Percentiles rank a stretch among this genome's conserved stretches.
Evolutionary conservation across 441 rosid genomes (phyloP).

Genomic region (Isatis lusitanica): DNA sequence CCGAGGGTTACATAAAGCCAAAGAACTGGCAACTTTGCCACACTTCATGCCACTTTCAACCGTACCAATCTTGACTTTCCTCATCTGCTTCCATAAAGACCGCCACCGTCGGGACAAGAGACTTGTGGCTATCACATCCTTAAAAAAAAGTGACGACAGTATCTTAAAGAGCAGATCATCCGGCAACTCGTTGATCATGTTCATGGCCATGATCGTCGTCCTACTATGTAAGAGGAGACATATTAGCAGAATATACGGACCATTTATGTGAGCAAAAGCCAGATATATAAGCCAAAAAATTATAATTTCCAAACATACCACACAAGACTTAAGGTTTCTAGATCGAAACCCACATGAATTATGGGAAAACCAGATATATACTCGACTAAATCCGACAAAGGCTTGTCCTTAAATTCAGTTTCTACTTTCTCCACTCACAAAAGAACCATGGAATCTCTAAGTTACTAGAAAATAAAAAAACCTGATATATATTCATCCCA

Average conservation of each 20-base stretch:
- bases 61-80: not conserved
- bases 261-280: not conserved
- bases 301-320: not conserved
- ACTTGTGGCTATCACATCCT: not conserved
- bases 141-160: not conserved
- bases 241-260: not conserved
- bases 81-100: slow-evolving; percentile 7
- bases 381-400: not conserved
- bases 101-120: not conserved
- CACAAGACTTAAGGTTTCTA: not conserved
- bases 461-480: not conserved
- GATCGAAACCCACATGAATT: not conserved
- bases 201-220: not conserved
- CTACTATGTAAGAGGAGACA: not conserved
- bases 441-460: not conserved
- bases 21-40: not conserved
- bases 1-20: not conserved
- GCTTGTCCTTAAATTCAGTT: not conserved
- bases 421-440: not conserved
- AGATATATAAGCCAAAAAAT: not conserved
- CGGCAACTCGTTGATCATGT: not conserved
- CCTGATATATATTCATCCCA: not conserved
- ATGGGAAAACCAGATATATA: not conserved
- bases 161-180: not conserved
- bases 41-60: not conserved